Evolutionary conservation across 2,329 filamentous ascomycete genomes (phyloP), one percentile per base, ranked within the genome.

Genomic region (Cadophora sp.): DNA sequence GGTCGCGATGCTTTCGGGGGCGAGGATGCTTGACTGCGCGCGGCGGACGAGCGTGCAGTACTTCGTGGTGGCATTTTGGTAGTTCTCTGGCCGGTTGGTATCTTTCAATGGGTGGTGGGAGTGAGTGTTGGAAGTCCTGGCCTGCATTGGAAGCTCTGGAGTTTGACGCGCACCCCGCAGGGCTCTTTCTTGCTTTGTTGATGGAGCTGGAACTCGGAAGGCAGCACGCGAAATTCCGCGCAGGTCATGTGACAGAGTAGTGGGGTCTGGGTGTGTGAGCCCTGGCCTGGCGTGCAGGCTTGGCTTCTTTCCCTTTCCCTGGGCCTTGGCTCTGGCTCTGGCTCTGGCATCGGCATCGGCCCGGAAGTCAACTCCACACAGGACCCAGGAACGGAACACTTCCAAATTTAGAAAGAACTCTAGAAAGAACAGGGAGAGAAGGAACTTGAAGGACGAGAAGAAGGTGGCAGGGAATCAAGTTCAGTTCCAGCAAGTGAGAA

Each of bases 11-110:
- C 33, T 58, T 72, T 74, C 48, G 74, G 71, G 1, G 74, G 72
- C 33, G 75, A 77, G n/a, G 73, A 70, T 30, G 74, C 66, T 50
- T 73, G 66, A 51, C 71, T 64, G 48, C 69, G 72, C n/a, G 65
- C 65, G 14, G 62, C 64, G 39, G 68, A 45, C 20, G 74, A 73
- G 20, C 71, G 72, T 20, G 67, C 66, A 33, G 73, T 68, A 53
- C 53, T 66, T 56, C 70, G 69, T 7, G 66, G 59, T 18, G 65
- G 39, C 66, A 65, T 68, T 55, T 58, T 64, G 13, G 30, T 9
- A 43, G 55, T 63, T 20, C 5, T 56, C 3, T 41, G n/a, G 22
- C 4, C 16, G 1, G 7, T 3, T 33, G 7, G 1, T 39, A 20
- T 36, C 24, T 33, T 6, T 56, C 62, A 63, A 61, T 62, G 22